phyloP scores from a whole-genome alignment of 352 stramenopile genomes.

The Globisporangium echinulatum region DNA sequence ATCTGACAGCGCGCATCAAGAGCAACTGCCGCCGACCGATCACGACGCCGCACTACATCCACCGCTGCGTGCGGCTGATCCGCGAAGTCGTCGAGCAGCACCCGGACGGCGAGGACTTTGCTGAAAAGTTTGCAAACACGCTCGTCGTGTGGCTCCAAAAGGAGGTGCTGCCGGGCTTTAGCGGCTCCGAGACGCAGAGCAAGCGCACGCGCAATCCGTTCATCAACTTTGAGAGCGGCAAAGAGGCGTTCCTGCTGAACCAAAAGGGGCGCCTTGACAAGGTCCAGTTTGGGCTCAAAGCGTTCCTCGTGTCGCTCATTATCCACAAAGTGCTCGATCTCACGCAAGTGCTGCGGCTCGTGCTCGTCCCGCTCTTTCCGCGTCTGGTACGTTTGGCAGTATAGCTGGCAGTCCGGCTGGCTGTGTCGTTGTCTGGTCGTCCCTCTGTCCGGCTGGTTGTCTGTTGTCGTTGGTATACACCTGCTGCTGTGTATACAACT shows the following conservation, averaged over 20 bases:
- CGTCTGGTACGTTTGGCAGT: slow-evolving; percentile 32
- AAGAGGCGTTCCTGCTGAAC: slow-evolving; percentile 77
- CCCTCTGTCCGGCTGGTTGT: no score
- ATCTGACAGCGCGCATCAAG: slow-evolving; percentile 52
- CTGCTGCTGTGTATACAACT: slow-evolving; percentile 8
- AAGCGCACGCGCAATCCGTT: slow-evolving; percentile 81
- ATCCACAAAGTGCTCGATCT: slow-evolving; percentile 85
- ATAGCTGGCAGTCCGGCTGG: no score
- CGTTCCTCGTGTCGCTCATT: slow-evolving; percentile 74
- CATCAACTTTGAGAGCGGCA: slow-evolving; percentile 71
- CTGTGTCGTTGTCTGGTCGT: no score
- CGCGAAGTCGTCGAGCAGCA: slow-evolving; percentile 81
- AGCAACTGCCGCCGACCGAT: slow-evolving; percentile 71
- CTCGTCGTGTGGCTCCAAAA: slow-evolving; percentile 83
- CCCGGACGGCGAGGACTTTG: slow-evolving; percentile 77
- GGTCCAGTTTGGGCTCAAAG: slow-evolving; percentile 82
- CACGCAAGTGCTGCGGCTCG: slow-evolving; percentile 74
- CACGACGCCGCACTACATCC: slow-evolving; percentile 77
- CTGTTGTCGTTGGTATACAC: not conserved
- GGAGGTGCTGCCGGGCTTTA: slow-evolving; percentile 77
- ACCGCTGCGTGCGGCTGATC: slow-evolving; percentile 79
- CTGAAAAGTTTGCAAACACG: slow-evolving; percentile 81
- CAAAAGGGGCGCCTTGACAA: slow-evolving; percentile 80
- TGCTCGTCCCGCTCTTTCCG: slow-evolving; percentile 77
- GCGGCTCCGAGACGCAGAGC: slow-evolving; percentile 57